A percentile compares a stretch with the other conserved stretches of the same genome.
These are phyloP conservation scores for Silene vulgaris DNA, from an alignment of 179 eudicot genomes.

Conservation along the genomic window DNA sequence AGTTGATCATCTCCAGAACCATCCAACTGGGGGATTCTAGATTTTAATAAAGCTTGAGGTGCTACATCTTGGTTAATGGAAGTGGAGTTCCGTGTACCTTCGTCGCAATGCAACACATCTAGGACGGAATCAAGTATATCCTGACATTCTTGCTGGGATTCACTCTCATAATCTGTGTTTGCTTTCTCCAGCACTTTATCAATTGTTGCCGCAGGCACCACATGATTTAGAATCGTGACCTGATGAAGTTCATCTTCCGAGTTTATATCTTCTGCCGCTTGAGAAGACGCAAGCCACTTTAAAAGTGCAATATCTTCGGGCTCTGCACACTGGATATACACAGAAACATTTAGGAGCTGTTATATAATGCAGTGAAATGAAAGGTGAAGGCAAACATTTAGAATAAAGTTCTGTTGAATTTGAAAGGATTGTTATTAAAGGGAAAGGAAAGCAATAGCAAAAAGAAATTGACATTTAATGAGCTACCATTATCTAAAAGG, in stretches of 20 bases:
- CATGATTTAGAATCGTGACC: slow-evolving; percentile 63
- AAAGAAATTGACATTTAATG: neutral
- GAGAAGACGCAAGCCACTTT: slow-evolving; percentile 97
- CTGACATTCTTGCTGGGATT: slow-evolving; percentile 90
- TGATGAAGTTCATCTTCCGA: slow-evolving; percentile 83
- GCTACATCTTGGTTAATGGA: slow-evolving; percentile 23
- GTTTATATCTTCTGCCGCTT: slow-evolving; percentile 75
- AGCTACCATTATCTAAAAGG: slow-evolving; percentile 4
- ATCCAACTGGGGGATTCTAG: slow-evolving; percentile 59
- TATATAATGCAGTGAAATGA: neutral
- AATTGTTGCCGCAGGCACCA: slow-evolving; percentile 62
- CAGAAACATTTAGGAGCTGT: slow-evolving; percentile 13
- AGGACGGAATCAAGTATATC: slow-evolving; percentile 90
- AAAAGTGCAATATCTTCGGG: slow-evolving; percentile 67
- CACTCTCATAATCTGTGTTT: slow-evolving; percentile 60
- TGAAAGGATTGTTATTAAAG: neutral
- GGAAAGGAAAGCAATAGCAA: neutral
- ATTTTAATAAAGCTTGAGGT: slow-evolving; percentile 22
- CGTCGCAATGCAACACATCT: slow-evolving; percentile 33
- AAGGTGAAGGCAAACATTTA: neutral
- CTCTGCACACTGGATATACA: slow-evolving; percentile 48
- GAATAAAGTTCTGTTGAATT: neutral
- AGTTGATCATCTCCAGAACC: slow-evolving; percentile 57
- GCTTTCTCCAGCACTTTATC: slow-evolving; percentile 73
- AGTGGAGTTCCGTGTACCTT: slow-evolving; percentile 28